Base-by-base conservation (phyloP, 2,329 filamentous ascomycete genomes). In the Aspergillus unguis region DNA sequence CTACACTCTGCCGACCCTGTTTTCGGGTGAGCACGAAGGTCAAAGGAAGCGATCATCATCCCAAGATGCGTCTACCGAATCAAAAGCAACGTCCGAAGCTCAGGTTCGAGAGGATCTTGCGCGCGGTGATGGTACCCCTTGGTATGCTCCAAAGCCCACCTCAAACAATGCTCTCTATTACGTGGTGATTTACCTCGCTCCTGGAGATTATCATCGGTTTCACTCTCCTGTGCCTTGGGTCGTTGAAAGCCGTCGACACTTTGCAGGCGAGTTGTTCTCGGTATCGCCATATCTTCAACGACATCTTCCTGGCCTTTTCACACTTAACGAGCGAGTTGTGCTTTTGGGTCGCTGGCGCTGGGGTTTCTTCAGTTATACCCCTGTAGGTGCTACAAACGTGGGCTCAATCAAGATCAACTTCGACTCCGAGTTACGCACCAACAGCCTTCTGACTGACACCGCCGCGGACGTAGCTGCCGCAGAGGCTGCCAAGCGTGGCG, bases 371-470 rank as follows among this genome's bases (percentile, higher is more conserved):
- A 88, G 86, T 60, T 96, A 91, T 75, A 92, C 90, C 0, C 92
- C 95, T 10, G 94, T 99, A 32, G 94, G 94, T 57, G 94, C 94
- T 6, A 99, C 94, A 25, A 99, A 99, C 65, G 94, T 99, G 41
- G 94, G 94, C 51, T 95, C 89, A 54, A 97, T 99, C 75, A 88
- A 90, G 68, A 84, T 99, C 77, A 96, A 99, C 75, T 99, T 99
- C 71, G 95, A 99, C 74, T 80, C 86, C 54, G 94, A 99, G 73
- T 79, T 99, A 55, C 86, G 92, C 58, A 92, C 95, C 47, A 99
- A 99, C 75, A 91, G 85, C 61, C 78, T 99, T 48, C 86, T 87
- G 3, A 96, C 92, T 2, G 94, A 99, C 71, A 99, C 92, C 0
- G 90, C 86, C 10, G 92, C 92, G 17, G 92, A 96, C 66, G 80